These are phyloP conservation scores for Oryza longistaminata DNA, from an alignment of 176 grass and related monocot genomes.

Conservation along the genomic window DNA sequence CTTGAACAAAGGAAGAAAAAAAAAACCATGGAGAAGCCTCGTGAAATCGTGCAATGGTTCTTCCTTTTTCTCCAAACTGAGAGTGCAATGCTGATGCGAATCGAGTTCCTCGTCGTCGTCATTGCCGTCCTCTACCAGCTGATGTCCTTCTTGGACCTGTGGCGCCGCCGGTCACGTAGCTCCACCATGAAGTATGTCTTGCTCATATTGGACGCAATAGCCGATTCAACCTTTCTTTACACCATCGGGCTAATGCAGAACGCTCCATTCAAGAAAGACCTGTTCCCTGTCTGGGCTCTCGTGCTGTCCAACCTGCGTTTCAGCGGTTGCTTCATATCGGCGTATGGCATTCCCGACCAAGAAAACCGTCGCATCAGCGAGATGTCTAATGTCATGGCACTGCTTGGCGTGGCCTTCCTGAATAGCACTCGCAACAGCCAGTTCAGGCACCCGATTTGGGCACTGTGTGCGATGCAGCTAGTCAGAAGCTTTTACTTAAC, in stretches of 20 bases:
- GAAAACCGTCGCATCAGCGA: neutral
- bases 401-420: neutral
- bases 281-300: slow-evolving; percentile 6
- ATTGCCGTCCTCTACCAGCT: neutral
- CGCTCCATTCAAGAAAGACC: slow-evolving; percentile 4
- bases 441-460: neutral
- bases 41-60: neutral
- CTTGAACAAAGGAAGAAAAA: too few species aligned
- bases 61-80: slow-evolving; percentile 5
- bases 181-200: neutral
- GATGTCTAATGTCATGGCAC: neutral
- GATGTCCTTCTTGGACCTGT: neutral
- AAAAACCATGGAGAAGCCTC: neutral
- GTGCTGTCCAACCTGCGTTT: neutral
- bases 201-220: neutral
- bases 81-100: neutral
- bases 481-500: neutral
- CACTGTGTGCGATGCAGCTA: neutral
- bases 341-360: neutral
- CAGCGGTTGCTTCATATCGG: neutral
- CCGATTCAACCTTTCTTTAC: neutral
- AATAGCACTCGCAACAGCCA: neutral
- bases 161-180: slow-evolving; percentile 3
- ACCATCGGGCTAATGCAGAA: slow-evolving; percentile 9
- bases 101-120: slow-evolving; percentile 16